phyloP scores from a whole-genome alignment of 345 rosid genomes.

The Boechera divaricarpa region DNA sequence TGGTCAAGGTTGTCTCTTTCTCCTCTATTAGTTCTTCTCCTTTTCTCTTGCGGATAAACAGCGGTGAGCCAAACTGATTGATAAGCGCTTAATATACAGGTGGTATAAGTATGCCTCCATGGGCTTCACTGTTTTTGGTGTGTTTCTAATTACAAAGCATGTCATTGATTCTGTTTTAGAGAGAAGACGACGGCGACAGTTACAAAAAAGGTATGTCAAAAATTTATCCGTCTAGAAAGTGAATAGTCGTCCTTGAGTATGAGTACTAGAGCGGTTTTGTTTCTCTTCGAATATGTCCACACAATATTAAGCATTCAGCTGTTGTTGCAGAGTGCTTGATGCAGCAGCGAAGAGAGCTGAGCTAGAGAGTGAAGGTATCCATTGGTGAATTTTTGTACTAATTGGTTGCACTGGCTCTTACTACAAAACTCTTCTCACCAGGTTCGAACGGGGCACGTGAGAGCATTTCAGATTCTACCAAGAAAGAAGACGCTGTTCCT shows the following conservation, averaged over 20 bases:
- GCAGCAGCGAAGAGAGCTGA: constrained; percentile 84
- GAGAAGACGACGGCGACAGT: constrained; percentile 65
- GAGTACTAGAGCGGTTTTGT: neutral
- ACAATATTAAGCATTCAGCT: constrained; percentile 32
- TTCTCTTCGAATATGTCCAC: neutral
- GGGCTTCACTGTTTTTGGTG: constrained; percentile 84
- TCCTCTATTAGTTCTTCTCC: constrained; percentile 31
- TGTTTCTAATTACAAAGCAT: constrained; percentile 71
- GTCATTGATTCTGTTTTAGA: constrained; percentile 67
- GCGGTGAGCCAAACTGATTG: constrained; percentile 28
- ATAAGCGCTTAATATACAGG: constrained; percentile 53
- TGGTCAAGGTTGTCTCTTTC: constrained; percentile 76
- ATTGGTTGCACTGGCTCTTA: neutral
- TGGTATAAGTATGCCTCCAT: constrained; percentile 82
- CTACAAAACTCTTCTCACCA: constrained; percentile 35
- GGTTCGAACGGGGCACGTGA: constrained; percentile 59
- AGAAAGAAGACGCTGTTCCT: constrained; percentile 71
- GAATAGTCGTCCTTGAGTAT: constrained; percentile 17
- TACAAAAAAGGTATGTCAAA: constrained; percentile 74
- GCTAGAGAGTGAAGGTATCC: constrained; percentile 65
- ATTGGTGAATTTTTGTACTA: neutral
- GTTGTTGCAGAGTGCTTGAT: constrained; percentile 79
- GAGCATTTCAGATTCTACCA: constrained; percentile 42
- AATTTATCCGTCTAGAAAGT: constrained; percentile 43
- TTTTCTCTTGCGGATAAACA: constrained; percentile 28